Percentiles rank a stretch among this genome's conserved stretches.
Evolutionary conservation across 2,329 filamentous ascomycete species (phyloP).

Genomic region (Cladosporium velox): DNA sequence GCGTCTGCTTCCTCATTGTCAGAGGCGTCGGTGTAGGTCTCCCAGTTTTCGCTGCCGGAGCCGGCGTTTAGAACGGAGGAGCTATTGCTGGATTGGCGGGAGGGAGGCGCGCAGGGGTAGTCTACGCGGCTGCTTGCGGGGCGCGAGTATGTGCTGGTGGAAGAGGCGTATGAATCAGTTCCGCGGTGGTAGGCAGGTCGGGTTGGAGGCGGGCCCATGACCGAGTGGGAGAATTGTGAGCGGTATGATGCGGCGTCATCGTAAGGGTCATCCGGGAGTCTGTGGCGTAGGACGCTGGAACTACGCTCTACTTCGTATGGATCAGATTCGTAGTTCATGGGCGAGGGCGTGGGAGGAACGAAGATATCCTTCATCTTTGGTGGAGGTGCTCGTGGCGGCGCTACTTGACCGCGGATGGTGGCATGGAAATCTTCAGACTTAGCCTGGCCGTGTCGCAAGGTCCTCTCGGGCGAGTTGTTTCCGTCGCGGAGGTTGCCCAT

Average conservation of each 20-base stretch:
- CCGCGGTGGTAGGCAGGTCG: conserved; percentile 22
- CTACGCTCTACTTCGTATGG: conserved; percentile 51
- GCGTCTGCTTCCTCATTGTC: conserved; percentile 60
- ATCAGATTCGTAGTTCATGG: conserved; percentile 33
- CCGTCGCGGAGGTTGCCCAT: conserved; percentile 69
- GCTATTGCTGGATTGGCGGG: conserved; percentile 37
- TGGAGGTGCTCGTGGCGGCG: conserved; percentile 64
- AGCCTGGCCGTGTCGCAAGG: conserved; percentile 42
- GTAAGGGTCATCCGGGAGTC: conserved; percentile 80
- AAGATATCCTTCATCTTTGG: conserved; percentile 90
- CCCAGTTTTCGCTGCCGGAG: conserved; percentile 91
- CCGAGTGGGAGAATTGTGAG: conserved; percentile 34
- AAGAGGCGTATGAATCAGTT: conserved; percentile 25
- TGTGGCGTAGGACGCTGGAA: conserved; percentile 60
- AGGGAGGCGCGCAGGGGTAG: conserved; percentile 36
- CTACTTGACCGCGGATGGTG: conserved; percentile 36
- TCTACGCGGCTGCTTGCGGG: conserved; percentile 32
- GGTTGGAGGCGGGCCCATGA: conserved; percentile 27
- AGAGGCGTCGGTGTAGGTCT: conserved; percentile 77
- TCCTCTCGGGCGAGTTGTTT: conserved; percentile 79
- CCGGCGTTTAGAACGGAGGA: conserved; percentile 38
- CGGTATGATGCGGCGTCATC: conserved; percentile 57
- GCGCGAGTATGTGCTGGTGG: conserved; percentile 28
- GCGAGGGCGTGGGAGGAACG: conserved; percentile 53
- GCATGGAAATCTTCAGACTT: conserved; percentile 46